phyloP scores from a whole-genome alignment of 2,329 filamentous ascomycete genomes.

The Dendryphion nanum region DNA sequence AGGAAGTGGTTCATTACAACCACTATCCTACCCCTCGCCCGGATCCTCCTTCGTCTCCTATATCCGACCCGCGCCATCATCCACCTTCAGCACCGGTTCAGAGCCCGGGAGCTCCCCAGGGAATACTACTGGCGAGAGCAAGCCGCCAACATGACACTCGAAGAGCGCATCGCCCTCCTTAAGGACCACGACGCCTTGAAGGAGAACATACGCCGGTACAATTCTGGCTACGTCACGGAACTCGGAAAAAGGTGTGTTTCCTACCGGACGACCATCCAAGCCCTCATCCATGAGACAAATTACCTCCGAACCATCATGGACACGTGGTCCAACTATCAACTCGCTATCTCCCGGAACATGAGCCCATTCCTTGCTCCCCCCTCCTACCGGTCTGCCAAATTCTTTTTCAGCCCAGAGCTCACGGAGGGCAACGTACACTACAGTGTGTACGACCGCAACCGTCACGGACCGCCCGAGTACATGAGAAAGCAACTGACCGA shows the following conservation, averaged over 20 bases:
- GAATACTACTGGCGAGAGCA: background rate
- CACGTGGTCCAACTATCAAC: background rate
- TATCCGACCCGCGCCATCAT: background rate
- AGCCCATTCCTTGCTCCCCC: background rate
- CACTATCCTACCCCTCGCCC: background rate
- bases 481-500: too few species aligned
- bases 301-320: conserved; percentile 1
- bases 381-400: background rate
- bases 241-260: background rate
- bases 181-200: background rate
- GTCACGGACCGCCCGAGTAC: background rate
- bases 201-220: background rate
- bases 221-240: background rate
- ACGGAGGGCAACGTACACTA: background rate
- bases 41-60: background rate
- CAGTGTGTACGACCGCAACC: background rate
- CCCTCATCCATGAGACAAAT: conserved; percentile 1
- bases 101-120: background rate
- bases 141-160: background rate
- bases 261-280: conserved; percentile 2
- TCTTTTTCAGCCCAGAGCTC: background rate
- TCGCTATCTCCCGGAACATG: background rate
- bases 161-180: background rate
- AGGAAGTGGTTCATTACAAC: background rate
- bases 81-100: background rate